Evolutionary conservation across 2,329 filamentous ascomycete genomes (phyloP), one percentile per base, ranked within the genome.

Genomic region (Monilinia polystroma): DNA sequence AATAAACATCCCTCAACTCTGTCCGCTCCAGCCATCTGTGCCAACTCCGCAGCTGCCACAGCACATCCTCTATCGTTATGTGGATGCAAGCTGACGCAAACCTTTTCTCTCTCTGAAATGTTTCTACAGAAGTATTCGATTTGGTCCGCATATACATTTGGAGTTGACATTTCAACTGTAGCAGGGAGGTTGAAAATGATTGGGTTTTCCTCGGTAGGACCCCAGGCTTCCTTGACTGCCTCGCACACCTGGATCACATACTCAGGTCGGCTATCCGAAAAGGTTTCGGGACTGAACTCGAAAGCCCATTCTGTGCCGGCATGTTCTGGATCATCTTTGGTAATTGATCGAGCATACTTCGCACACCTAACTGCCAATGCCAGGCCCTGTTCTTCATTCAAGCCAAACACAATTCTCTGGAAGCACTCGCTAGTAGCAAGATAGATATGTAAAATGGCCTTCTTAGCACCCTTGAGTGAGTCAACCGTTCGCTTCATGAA

Each of bases 131-230:
- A 99, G 80, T 92, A 96, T 78, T 99, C 95, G 70, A 99, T 91
- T 80, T 96, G 90, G 76, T 99, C 95, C 60, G 95, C 95, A 77
- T 95, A 99, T 58, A 97, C 86, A 77, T 99, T 99, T 45, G 93
- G 93, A 0, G 95, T 97, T 0, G 92, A 81, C 88, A 97, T 89
- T 80, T 99, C 95, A 47, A 98, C 94, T 0, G 95, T 99, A 1
- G 95, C 94, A 0, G 95, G 94, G 63, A 99, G 84, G 81, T 98
- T 98, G 84, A 99, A 95, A 77, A 99, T 96, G 78, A 99, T 92
- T 58, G 90, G 91, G 73, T 87, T 89, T 78, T 92, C 87, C 51
- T 82, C 87, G 0, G 86, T 87, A 0, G 95, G 94, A 70, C 84
- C 93, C 95, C 95, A 99, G 0, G 93, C 95, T 7, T 84, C 89